Conservation (phyloP, 768 basidiomycete genomes). For the Mycena venus region DNA sequence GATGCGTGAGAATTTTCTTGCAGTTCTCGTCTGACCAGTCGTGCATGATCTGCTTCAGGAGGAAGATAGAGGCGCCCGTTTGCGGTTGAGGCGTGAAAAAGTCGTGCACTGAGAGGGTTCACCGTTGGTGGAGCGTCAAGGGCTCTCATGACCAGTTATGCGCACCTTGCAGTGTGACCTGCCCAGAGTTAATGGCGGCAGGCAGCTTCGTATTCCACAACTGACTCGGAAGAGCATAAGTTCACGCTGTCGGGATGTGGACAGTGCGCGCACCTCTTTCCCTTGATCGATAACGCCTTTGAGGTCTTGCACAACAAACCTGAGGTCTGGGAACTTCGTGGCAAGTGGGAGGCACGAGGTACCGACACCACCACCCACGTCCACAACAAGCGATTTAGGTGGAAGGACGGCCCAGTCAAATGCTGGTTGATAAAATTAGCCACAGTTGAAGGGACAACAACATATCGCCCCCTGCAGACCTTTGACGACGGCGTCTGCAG, state of each 20-base stretch:
- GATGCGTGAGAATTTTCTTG: slow-evolving; percentile 50
- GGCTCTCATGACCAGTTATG: too few relatives aligned
- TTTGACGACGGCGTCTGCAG: slow-evolving; percentile 30
- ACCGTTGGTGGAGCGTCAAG: too few relatives aligned
- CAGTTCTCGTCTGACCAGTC: slow-evolving; percentile 70
- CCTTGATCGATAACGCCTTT: slow-evolving; percentile 68
- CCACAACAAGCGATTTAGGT: slow-evolving; percentile 65
- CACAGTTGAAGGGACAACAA: neutral
- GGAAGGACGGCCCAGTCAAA: slow-evolving; percentile 71
- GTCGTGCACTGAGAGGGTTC: slow-evolving; percentile 58
- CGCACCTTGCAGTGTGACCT: slow-evolving; percentile 23
- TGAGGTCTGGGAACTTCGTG: slow-evolving; percentile 51
- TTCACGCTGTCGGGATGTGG: neutral
- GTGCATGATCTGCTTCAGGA: slow-evolving; percentile 71
- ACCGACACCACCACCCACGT: slow-evolving; percentile 81
- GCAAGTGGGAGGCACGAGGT: slow-evolving; percentile 51
- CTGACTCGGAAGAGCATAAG: neutral
- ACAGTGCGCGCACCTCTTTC: slow-evolving; percentile 50
- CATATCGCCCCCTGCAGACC: slow-evolving; percentile 1
- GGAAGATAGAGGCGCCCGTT: slow-evolving; percentile 60
- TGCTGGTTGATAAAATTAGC: slow-evolving; percentile 51
- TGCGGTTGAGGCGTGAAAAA: slow-evolving; percentile 65
- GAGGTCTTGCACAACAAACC: slow-evolving; percentile 75
- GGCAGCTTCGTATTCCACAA: slow-evolving; percentile 18
- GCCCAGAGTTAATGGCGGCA: slow-evolving; percentile 26